A percentile compares a stretch with the other conserved stretches of the same genome.
These are phyloP conservation scores for Cytospora piceae DNA, from an alignment of 2,329 filamentous ascomycete species.

Conservation along the genomic window DNA sequence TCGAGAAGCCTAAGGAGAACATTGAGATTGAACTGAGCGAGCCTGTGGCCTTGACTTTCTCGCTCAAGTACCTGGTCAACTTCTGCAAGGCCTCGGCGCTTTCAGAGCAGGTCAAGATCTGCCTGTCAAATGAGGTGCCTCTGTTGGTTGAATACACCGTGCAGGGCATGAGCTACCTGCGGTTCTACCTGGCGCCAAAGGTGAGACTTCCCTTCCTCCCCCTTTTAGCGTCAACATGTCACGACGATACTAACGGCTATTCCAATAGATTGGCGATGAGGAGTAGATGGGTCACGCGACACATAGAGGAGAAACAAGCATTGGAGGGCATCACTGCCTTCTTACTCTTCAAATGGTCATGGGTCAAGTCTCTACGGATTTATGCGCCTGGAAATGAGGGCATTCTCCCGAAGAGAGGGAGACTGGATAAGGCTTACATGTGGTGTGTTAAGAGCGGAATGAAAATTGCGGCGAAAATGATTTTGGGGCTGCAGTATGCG, in stretches of 20 bases:
- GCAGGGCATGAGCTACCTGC: constrained; percentile 80
- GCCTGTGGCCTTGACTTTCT: constrained; percentile 93
- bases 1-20: constrained; percentile 85
- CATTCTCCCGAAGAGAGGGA: background rate
- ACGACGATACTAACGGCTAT: constrained; percentile 13
- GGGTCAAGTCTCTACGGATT: constrained; percentile 7
- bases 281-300: constrained; percentile 36
- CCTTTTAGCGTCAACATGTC: background rate
- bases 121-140: constrained; percentile 93
- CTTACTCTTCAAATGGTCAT: background rate
- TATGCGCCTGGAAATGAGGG: background rate
- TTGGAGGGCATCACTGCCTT: constrained; percentile 9
- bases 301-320: constrained; percentile 16
- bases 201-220: constrained; percentile 52
- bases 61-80: constrained; percentile 98
- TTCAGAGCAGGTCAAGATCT: constrained; percentile 83
- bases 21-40: constrained; percentile 90
- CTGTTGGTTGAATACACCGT: constrained; percentile 91
- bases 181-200: constrained; percentile 99
- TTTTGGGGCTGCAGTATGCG: constrained; percentile 25
- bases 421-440: constrained; percentile 10
- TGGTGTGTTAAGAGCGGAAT: constrained; percentile 13
- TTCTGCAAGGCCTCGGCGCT: constrained; percentile 97
- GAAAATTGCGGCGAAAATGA: constrained; percentile 14
- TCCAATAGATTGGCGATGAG: constrained; percentile 43